Evolutionary conservation across 805 yeast genomes (phyloP).

Genomic region (Yamadazyma olivae): DNA sequence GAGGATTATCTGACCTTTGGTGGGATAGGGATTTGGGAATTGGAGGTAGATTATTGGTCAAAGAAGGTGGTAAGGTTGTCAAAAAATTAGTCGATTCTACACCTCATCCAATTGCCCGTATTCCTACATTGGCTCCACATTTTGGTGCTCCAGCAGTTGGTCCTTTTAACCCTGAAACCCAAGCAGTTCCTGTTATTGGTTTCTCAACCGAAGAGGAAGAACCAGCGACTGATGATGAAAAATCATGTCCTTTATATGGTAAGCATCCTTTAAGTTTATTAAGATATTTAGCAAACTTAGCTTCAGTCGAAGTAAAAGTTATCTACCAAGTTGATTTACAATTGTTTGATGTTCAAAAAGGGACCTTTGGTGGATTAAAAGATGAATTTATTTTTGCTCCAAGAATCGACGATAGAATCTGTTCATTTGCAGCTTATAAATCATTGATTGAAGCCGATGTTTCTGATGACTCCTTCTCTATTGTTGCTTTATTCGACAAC

Average conservation of each 20-base stretch:
- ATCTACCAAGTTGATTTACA: constrained; percentile 73
- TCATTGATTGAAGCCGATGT: constrained; percentile 47
- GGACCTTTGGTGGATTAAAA: constrained; percentile 72
- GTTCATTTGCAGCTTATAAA: constrained; percentile 68
- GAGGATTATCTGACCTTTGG: constrained; percentile 33
- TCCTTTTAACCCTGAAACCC: constrained; percentile 34
- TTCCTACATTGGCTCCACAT: constrained; percentile 41
- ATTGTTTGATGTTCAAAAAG: constrained; percentile 77
- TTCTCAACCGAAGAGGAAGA: constrained; percentile 28
- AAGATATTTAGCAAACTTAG: constrained; percentile 63
- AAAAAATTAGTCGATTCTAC: constrained; percentile 29
- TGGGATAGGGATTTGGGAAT: constrained; percentile 42
- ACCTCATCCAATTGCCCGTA: constrained; percentile 34
- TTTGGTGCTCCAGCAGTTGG: constrained; percentile 25
- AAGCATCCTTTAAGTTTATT: constrained; percentile 66
- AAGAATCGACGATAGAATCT: constrained; percentile 80
- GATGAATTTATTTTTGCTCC: constrained; percentile 72
- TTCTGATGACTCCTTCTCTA: constrained; percentile 41
- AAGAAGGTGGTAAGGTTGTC: constrained; percentile 15
- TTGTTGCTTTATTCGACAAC: constrained; percentile 69
- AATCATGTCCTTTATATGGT: constrained; percentile 61
- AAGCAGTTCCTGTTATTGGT: constrained; percentile 39
- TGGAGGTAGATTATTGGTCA: constrained; percentile 34
- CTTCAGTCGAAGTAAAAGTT: constrained; percentile 57
- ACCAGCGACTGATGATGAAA: constrained; percentile 59